A percentile compares a stretch with the other conserved stretches of the same genome.
Evolutionary conservation across 768 basidiomycete species (phyloP).

Genomic region (Xanthoconium stramineum): DNA sequence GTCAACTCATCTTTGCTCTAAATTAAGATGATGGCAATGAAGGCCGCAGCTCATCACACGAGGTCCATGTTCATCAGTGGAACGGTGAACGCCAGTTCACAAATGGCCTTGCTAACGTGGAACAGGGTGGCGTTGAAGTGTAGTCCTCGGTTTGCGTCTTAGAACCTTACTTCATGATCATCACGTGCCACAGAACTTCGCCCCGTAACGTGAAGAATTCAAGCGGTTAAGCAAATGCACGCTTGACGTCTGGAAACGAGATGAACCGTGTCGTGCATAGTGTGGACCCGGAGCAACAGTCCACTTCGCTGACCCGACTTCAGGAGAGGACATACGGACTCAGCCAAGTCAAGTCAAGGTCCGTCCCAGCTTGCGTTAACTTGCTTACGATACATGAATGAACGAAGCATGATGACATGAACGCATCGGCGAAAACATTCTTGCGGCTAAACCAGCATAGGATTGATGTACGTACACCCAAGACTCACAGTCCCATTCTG

Average conservation of each 20-base stretch:
- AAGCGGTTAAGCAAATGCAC: no score
- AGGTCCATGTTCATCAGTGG: background rate
- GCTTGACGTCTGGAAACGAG: background rate
- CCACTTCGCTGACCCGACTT: no score
- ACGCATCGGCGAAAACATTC: background rate
- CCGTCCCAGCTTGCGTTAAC: background rate
- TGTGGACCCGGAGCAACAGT: no score
- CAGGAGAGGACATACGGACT: no score
- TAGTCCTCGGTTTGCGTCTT: background rate
- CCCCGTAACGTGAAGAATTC: background rate
- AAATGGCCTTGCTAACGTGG: no score
- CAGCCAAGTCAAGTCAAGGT: no score
- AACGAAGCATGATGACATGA: background rate
- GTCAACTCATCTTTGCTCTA: background rate
- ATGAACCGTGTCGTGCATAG: no score
- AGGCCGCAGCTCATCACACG: background rate
- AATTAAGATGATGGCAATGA: background rate
- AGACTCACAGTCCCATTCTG: conserved; percentile 12
- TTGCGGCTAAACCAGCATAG: background rate
- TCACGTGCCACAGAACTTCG: background rate
- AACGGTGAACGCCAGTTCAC: no score
- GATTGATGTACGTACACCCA: conserved; percentile 10
- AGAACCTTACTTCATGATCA: no score
- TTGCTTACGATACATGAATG: background rate
- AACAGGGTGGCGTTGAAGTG: no score